Evolutionary conservation across 2,329 filamentous ascomycete genomes (phyloP).

Genomic region (Sclerotinia spermophila): DNA sequence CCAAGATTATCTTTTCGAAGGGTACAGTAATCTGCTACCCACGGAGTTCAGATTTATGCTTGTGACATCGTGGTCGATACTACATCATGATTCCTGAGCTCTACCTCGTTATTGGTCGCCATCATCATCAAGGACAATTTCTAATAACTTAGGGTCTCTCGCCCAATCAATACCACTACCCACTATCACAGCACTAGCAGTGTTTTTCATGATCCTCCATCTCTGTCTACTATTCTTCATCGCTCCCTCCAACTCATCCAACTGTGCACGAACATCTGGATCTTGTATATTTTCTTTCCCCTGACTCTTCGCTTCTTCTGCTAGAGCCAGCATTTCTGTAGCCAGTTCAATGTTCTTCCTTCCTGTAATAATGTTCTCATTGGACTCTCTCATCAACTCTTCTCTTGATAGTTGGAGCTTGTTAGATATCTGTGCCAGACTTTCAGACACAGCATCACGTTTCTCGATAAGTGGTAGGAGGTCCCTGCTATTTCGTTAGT

Average conservation of each 20-base stretch:
- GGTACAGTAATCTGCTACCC: too few relatives aligned
- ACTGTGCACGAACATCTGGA: slow-evolving; percentile 49
- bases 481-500: slow-evolving; percentile 28
- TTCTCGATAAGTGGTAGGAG: slow-evolving; percentile 63
- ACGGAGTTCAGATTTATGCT: background rate
- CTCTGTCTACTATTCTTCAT: slow-evolving; percentile 60
- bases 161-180: slow-evolving; percentile 84
- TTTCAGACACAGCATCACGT: slow-evolving; percentile 64
- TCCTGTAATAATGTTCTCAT: slow-evolving; percentile 53
- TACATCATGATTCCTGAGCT: background rate
- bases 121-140: slow-evolving; percentile 68
- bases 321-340: slow-evolving; percentile 58
- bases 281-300: slow-evolving; percentile 54
- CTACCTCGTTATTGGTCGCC: slow-evolving; percentile 39
- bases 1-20: background rate
- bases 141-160: slow-evolving; percentile 60
- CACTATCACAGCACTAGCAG: slow-evolving; percentile 72
- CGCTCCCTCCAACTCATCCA: slow-evolving; percentile 55
- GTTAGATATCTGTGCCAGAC: slow-evolving; percentile 57
- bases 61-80: background rate
- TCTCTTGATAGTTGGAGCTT: slow-evolving; percentile 49
- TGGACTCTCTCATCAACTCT: slow-evolving; percentile 54
- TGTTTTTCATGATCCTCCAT: slow-evolving; percentile 73
- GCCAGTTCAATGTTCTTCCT: slow-evolving; percentile 62
- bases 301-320: slow-evolving; percentile 51